These are phyloP conservation scores for Monosporozyma servazzii DNA, from an alignment of 805 yeast species.

Conservation along the genomic window DNA sequence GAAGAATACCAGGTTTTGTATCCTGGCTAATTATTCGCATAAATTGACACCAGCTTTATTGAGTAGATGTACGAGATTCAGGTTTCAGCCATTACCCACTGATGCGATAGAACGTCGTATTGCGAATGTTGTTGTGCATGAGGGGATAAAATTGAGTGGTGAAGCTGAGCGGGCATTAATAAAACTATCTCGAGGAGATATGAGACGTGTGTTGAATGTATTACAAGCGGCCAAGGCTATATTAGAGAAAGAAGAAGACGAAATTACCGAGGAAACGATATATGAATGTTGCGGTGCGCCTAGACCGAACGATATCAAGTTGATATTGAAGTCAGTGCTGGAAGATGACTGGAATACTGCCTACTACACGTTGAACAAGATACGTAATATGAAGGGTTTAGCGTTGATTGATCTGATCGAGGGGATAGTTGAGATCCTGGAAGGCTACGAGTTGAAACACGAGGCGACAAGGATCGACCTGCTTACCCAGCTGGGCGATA, in stretches of 20 bases:
- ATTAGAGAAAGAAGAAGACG: slow-evolving; percentile 32
- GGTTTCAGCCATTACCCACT: slow-evolving; percentile 74
- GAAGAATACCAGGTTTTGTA: slow-evolving; percentile 89
- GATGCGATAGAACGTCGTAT: slow-evolving; percentile 63
- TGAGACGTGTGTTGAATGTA: slow-evolving; percentile 91
- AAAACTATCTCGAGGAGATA: slow-evolving; percentile 80
- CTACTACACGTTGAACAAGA: slow-evolving; percentile 50
- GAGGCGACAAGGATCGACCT: slow-evolving; percentile 49
- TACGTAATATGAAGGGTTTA: slow-evolving; percentile 68
- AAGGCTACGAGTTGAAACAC: slow-evolving; percentile 54
- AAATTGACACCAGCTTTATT: slow-evolving; percentile 90
- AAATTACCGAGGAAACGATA: slow-evolving; percentile 64
- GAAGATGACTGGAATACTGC: slow-evolving; percentile 85
- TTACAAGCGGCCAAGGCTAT: slow-evolving; percentile 91
- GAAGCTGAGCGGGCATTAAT: slow-evolving; percentile 62
- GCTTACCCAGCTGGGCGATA: slow-evolving; percentile 66
- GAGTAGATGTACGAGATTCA: slow-evolving; percentile 89
- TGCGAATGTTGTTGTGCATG: slow-evolving; percentile 58
- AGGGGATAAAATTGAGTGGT: slow-evolving; percentile 46
- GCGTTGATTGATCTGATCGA: slow-evolving; percentile 80
- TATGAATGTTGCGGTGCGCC: slow-evolving; percentile 97
- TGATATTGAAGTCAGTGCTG: slow-evolving; percentile 65
- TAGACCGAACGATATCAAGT: slow-evolving; percentile 73
- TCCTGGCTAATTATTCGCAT: slow-evolving; percentile 91
- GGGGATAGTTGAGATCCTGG: slow-evolving; percentile 65